phyloP scores from a whole-genome alignment of 108 stramenopile species.

The Nitzschia sp. region DNA sequence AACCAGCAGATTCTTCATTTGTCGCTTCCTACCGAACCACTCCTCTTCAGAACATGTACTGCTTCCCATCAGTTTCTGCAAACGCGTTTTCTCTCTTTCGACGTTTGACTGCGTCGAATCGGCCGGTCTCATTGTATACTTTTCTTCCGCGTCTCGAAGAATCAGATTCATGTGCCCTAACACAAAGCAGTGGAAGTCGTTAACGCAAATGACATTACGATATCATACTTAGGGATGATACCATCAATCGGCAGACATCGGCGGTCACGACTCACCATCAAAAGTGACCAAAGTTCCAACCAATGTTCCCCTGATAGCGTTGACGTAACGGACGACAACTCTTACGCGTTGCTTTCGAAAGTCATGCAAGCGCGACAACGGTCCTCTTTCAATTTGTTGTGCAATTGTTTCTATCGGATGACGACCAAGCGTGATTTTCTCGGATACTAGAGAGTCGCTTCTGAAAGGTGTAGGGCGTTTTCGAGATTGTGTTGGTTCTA shows the following conservation, averaged over 20 bases:
- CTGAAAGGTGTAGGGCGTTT: not conserved
- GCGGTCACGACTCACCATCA: too few relatives aligned
- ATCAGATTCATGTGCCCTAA: constrained; percentile 73
- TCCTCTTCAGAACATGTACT: not conserved
- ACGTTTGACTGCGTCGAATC: constrained; percentile 23
- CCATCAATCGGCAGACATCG: too few relatives aligned
- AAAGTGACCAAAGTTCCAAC: constrained; percentile 75
- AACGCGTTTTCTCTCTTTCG: constrained; percentile 42
- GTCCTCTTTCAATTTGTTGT: constrained; percentile 51
- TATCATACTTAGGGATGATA: too few relatives aligned
- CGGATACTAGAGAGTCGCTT: not conserved
- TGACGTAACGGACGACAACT: constrained; percentile 72
- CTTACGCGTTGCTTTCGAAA: constrained; percentile 52
- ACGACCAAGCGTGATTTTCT: constrained; percentile 2
- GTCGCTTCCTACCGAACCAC: constrained; percentile 54
- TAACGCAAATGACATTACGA: too few relatives aligned
- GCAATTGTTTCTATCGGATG: constrained; percentile 57
- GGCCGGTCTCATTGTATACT: constrained; percentile 55
- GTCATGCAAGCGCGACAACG: constrained; percentile 59
- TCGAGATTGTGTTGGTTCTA: constrained; percentile 24
- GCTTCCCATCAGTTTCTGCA: constrained; percentile 17
- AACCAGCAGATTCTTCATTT: constrained; percentile 72
- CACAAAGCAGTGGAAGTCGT: too few relatives aligned
- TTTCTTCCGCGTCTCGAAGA: constrained; percentile 75
- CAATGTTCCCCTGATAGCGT: constrained; percentile 77